A percentile compares a stretch with the other conserved stretches of the same genome.
Conservation (phyloP, 768 basidiomycete species). For the Suillus fuscotomentosus region DNA sequence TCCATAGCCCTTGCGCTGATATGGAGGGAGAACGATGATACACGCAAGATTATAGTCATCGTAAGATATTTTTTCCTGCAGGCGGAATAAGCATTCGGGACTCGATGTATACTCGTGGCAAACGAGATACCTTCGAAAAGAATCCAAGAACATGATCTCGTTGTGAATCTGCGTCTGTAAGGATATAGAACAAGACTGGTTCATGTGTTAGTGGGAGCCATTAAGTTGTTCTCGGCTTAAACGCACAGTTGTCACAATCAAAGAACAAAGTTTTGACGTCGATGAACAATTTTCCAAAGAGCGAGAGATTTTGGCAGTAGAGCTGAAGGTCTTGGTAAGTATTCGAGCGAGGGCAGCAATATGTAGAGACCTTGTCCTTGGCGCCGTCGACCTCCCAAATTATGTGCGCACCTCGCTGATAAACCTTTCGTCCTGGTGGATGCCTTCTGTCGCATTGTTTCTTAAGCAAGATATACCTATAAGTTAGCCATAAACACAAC, state of each 20-base stretch:
- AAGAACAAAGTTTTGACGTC: conserved; percentile 96
- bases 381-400: conserved; percentile 98
- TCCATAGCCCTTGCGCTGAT: conserved; percentile 86
- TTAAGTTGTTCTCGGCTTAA: not conserved
- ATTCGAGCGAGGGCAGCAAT: not conserved
- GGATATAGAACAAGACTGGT: conserved; percentile 82
- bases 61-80: conserved; percentile 88
- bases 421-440: conserved; percentile 90
- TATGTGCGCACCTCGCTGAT: conserved; percentile 81
- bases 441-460: conserved; percentile 63
- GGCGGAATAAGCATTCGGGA: not conserved
- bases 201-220: conserved; percentile 1
- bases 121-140: conserved; percentile 54
- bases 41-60: conserved; percentile 98
- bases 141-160: conserved; percentile 79
- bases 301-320: conserved; percentile 92
- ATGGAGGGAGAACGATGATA: conserved; percentile 93
- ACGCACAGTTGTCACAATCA: conserved; percentile 81
- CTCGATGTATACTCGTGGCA: not conserved
- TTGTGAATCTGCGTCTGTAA: conserved; percentile 80
- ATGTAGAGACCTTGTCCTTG: conserved; percentile 63
- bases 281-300: conserved; percentile 98
- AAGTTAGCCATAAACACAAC: conserved; percentile 11
- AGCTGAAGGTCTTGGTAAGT: conserved; percentile 48
- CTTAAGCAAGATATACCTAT: conserved; percentile 35